Evolutionary conservation across 2,329 filamentous ascomycete species (phyloP), one percentile per base, ranked within the genome.

Genomic region (Venturia asperata): DNA sequence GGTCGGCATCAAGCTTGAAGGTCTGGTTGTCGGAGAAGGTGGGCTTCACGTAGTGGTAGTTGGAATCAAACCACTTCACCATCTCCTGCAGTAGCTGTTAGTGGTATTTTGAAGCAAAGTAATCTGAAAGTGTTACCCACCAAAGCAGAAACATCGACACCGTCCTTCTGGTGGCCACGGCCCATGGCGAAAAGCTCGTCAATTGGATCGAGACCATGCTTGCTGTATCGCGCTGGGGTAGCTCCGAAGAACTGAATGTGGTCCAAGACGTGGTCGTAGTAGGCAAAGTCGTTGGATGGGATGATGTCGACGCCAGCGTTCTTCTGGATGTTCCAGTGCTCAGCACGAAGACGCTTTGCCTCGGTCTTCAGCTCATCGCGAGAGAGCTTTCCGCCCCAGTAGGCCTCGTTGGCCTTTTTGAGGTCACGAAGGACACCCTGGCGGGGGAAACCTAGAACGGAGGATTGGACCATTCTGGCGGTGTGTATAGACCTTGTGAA

Each of bases 41-140:
- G 70, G 94, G 94, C 88, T 97, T 97, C 82, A 97, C 94, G 80
- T 99, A 99, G 86, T 97, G 94, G 88, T 99, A 99, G 89, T 99
- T 99, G 71, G 92, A 96, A 85, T 99, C 94, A 78, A 99, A 99
- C 94, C 94, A 99, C 86, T 99, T 99, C 74, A 99, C 94, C 94
- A 99, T 99, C 86, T 99, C 94, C 82, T 83, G 67, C 21, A 61
- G 62, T 67, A n/a, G 58, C 65, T 64, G 64, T 64, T 64, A 61
- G 58, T 19, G 58, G 27, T 39, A n/a, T 42, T 37, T 21, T 41
- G 42, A 5, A 17, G 24, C 4, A 21, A 5, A 24, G 30, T 27
- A 19, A 3, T 19, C 6, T 11, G 15, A 6, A 1, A 37, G 15
- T 5, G 52, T 34, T 56, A 21, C 81, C 73, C 78, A 85, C 83